These are phyloP conservation scores for Colletotrichum simmondsii DNA, from an alignment of 2,329 filamentous ascomycete species.

Conservation along the genomic window DNA sequence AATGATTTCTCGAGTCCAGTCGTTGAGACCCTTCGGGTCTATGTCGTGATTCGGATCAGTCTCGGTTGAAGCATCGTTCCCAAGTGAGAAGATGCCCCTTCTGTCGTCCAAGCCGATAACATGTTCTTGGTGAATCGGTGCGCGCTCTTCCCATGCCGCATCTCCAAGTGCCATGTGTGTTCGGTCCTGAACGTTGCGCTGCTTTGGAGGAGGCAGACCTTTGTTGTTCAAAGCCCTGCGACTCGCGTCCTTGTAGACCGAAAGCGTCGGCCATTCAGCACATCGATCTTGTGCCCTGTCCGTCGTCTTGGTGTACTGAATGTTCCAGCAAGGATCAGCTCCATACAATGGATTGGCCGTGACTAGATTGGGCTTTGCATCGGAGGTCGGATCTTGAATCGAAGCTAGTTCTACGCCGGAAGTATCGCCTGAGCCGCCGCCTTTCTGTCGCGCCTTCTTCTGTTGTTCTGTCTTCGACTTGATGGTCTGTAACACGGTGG, in stretches of 20 bases:
- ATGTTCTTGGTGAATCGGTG: neutral
- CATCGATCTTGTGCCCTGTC: conserved; percentile 12
- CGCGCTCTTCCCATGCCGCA: neutral
- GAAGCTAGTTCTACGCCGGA: neutral
- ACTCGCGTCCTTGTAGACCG: conserved; percentile 49
- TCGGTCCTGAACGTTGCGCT: conserved; percentile 30
- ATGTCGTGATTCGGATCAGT: neutral
- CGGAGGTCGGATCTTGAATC: neutral
- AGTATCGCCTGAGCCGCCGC: neutral
- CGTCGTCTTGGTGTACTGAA: conserved; percentile 31
- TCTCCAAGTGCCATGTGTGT: neutral
- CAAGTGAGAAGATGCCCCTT: neutral
- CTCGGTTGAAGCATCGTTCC: neutral
- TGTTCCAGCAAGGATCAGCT: conserved; percentile 46
- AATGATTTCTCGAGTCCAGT: conserved; percentile 3
- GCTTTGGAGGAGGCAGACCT: conserved; percentile 45
- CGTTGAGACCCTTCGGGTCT: neutral
- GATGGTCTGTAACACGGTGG: neutral
- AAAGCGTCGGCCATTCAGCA: conserved; percentile 47
- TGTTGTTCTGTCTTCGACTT: conserved; percentile 29
- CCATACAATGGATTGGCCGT: conserved; percentile 47
- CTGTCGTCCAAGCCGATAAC: neutral
- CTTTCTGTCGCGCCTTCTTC: conserved; percentile 31
- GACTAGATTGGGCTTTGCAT: conserved; percentile 31
- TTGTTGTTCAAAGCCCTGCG: conserved; percentile 40